Evolutionary conservation across 1,139 yeast genomes (phyloP).

Genomic region (Scheffersomyces titani): DNA sequence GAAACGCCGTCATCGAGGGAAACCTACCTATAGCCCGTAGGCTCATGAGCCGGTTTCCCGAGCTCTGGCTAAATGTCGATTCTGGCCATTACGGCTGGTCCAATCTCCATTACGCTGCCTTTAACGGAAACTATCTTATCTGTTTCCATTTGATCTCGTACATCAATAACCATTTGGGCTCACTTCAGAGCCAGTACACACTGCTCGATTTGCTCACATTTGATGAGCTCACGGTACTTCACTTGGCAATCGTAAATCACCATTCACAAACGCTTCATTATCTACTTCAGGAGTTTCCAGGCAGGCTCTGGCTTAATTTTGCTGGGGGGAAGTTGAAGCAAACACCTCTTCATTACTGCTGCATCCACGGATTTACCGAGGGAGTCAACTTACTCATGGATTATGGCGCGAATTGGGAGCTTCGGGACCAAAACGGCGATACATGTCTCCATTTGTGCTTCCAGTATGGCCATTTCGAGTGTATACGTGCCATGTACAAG

Average conservation of each 20-base stretch:
- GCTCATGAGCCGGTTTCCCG: conserved; percentile 71
- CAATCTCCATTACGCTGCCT: conserved; percentile 85
- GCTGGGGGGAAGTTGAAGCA: conserved; percentile 53
- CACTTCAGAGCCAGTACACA: conserved; percentile 17
- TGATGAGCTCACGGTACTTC: conserved; percentile 72
- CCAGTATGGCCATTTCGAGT: conserved; percentile 69
- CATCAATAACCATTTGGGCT: conserved; percentile 26
- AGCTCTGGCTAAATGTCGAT: conserved; percentile 73
- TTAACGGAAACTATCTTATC: conserved; percentile 73
- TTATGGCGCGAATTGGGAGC: conserved; percentile 74
- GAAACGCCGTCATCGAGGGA: conserved; percentile 74
- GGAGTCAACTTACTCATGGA: conserved; percentile 72
- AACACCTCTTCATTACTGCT: conserved; percentile 77
- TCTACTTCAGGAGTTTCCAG: conserved; percentile 77
- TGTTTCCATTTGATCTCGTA: conserved; percentile 58
- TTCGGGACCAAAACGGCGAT: conserved; percentile 65
- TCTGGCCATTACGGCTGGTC: conserved; percentile 77
- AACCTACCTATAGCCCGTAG: conserved; percentile 73
- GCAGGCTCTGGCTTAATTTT: conserved; percentile 57
- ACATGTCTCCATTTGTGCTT: conserved; percentile 81
- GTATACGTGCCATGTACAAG: conserved; percentile 59
- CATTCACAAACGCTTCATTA: conserved; percentile 83
- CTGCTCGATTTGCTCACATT: conserved; percentile 53
- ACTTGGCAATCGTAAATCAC: conserved; percentile 62
- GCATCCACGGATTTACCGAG: conserved; percentile 64